Evolutionary conservation across 2,329 filamentous ascomycete species (phyloP).

Genomic region (Fusarium acutatum): DNA sequence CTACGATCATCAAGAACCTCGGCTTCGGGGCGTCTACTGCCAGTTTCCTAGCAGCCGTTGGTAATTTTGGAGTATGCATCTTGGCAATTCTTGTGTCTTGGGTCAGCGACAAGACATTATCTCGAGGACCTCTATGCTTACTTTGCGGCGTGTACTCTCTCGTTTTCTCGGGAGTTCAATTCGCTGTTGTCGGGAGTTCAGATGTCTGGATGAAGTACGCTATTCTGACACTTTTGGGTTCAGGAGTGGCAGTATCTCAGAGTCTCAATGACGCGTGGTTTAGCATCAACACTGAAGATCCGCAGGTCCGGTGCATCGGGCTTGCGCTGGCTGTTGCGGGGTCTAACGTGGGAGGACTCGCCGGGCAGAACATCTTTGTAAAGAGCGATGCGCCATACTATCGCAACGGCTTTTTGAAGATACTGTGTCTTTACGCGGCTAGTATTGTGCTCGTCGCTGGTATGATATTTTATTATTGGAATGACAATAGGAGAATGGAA

Average conservation of each 20-base stretch:
- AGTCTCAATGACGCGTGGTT: neutral
- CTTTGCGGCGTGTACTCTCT: neutral
- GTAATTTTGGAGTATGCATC: slow-evolving; percentile 1
- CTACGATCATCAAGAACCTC: slow-evolving; percentile 2
- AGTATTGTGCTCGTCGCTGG: slow-evolving; percentile 5
- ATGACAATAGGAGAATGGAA: neutral
- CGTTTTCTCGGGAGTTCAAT: neutral
- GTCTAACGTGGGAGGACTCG: neutral
- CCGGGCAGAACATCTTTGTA: neutral
- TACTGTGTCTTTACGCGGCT: neutral
- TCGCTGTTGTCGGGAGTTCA: neutral
- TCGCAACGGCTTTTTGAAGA: neutral
- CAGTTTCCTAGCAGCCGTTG: neutral
- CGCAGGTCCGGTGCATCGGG: neutral
- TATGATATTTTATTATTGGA: slow-evolving; percentile 11
- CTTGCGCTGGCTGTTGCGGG: neutral
- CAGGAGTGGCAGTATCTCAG: neutral
- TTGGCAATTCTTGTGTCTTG: neutral
- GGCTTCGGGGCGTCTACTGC: neutral
- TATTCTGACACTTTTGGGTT: neutral
- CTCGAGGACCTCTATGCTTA: neutral
- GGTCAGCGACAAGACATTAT: neutral
- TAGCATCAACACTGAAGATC: neutral
- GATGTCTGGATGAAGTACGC: slow-evolving; percentile 2
- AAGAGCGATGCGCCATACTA: neutral